Evolutionary conservation across 306 rosid species (phyloP).

Genomic region (Cicer cuneatum): DNA sequence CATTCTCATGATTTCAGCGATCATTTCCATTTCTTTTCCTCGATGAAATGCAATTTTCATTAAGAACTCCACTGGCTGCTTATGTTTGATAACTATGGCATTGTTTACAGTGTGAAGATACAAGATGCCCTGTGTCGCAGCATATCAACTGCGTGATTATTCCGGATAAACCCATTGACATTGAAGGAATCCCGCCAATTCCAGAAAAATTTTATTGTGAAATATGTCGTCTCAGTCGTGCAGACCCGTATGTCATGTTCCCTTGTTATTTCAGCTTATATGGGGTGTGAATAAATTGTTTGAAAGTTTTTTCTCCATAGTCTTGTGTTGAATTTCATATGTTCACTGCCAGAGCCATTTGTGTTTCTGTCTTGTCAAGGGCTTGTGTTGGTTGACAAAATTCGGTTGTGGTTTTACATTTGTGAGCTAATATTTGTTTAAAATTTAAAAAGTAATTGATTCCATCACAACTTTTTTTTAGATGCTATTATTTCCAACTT

Average conservation of each 20-base stretch:
- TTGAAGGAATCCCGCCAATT: conserved; percentile 62
- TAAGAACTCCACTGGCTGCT: conserved; percentile 3
- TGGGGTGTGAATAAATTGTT: conserved; percentile 22
- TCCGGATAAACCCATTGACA: conserved; percentile 81
- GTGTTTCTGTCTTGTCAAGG: conserved; percentile 22
- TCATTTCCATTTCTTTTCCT: conserved; percentile 5
- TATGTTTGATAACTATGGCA: conserved; percentile 15
- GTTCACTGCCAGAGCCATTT: background rate
- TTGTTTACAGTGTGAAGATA: conserved; percentile 85
- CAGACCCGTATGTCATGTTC: conserved; percentile 85
- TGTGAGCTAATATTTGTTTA: conserved; percentile 1
- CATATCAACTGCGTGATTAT: conserved; percentile 85
- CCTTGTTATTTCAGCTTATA: conserved; percentile 39
- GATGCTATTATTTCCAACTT: conserved; percentile 4
- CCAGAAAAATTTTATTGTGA: conserved; percentile 86
- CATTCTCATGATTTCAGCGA: background rate
- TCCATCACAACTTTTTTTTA: background rate
- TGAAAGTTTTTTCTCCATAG: conserved; percentile 13
- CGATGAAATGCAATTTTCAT: background rate
- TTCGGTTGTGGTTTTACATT: background rate
- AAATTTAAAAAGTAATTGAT: background rate
- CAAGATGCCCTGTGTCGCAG: conserved; percentile 83
- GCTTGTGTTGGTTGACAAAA: conserved; percentile 27
- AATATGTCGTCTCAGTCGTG: conserved; percentile 87
- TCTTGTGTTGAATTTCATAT: conserved; percentile 11